These are phyloP conservation scores for Solanum habrochaites DNA, from an alignment of 257 asterid genomes.

Conservation along the genomic window DNA sequence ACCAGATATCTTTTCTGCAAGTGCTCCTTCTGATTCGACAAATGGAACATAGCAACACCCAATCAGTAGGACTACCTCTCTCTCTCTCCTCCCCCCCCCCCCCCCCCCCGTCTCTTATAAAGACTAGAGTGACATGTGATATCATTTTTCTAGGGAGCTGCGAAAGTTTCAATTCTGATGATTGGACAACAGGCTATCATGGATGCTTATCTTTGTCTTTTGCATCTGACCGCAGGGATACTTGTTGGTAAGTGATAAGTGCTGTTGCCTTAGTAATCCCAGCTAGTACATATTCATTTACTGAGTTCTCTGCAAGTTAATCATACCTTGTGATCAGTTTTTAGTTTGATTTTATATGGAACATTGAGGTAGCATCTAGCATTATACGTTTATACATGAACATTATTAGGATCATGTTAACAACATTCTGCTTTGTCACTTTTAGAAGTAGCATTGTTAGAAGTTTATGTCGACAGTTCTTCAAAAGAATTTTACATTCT, in stretches of 20 bases:
- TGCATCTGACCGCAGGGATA: slow-evolving; percentile 96
- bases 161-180: slow-evolving; percentile 92
- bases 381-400: not conserved
- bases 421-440: not conserved
- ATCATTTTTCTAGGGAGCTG: slow-evolving; percentile 65
- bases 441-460: not conserved
- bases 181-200: slow-evolving; percentile 97
- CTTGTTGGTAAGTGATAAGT: slow-evolving; percentile 63
- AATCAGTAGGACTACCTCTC: slow-evolving; percentile 51
- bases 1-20: slow-evolving; percentile 82
- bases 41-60: slow-evolving; percentile 97
- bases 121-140: not conserved
- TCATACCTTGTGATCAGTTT: not conserved
- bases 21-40: slow-evolving; percentile 88
- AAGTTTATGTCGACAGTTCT: not conserved
- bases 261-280: not conserved
- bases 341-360: not conserved
- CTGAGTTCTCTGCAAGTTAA: not conserved
- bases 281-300: not conserved
- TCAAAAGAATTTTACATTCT: not conserved
- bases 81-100: too few relatives aligned
- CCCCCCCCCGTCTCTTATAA: not conserved
- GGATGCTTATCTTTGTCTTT: slow-evolving; percentile 96
- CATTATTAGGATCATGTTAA: not conserved
- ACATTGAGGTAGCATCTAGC: not conserved